phyloP scores from a whole-genome alignment of 2,329 filamentous ascomycete species.

The Colletotrichum paranaense region DNA sequence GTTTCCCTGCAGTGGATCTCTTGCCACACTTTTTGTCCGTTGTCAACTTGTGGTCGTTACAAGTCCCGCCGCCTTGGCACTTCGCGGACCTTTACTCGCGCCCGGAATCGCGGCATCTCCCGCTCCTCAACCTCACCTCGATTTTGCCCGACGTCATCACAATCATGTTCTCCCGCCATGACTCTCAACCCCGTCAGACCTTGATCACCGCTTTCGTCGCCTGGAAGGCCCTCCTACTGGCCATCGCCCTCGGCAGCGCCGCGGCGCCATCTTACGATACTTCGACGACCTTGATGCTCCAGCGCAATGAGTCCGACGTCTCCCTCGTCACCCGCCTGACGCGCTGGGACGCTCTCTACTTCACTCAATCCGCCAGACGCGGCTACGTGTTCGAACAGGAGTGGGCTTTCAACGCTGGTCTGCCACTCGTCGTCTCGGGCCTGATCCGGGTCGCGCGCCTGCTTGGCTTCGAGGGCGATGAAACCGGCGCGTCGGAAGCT shows the following conservation, averaged over 20 bases:
- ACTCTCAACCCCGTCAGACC: constrained; percentile 37
- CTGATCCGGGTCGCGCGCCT: constrained; percentile 44
- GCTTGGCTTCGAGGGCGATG: constrained; percentile 38
- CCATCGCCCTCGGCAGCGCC: constrained; percentile 64
- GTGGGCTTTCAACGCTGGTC: constrained; percentile 78
- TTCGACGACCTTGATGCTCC: constrained; percentile 67
- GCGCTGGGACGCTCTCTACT: constrained; percentile 88
- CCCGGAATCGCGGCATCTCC: constrained; percentile 2
- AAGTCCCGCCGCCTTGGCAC: neutral
- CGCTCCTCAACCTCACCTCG: neutral
- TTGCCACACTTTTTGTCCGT: neutral
- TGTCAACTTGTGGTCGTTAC: neutral
- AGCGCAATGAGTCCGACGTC: constrained; percentile 39
- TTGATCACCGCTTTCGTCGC: constrained; percentile 59
- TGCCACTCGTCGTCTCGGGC: constrained; percentile 56
- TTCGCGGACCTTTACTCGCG: neutral
- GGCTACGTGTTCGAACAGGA: constrained; percentile 84
- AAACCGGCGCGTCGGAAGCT: constrained; percentile 46
- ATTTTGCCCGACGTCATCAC: constrained; percentile 12
- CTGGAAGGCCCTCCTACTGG: constrained; percentile 77
- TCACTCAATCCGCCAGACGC: constrained; percentile 68
- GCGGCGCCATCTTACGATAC: constrained; percentile 78
- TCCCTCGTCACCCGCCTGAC: constrained; percentile 68
- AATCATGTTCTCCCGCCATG: constrained; percentile 32
- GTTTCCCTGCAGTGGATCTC: neutral